Evolutionary conservation across 2,329 filamentous ascomycete genomes (phyloP).

Genomic region (Ophiostoma ulmi): DNA sequence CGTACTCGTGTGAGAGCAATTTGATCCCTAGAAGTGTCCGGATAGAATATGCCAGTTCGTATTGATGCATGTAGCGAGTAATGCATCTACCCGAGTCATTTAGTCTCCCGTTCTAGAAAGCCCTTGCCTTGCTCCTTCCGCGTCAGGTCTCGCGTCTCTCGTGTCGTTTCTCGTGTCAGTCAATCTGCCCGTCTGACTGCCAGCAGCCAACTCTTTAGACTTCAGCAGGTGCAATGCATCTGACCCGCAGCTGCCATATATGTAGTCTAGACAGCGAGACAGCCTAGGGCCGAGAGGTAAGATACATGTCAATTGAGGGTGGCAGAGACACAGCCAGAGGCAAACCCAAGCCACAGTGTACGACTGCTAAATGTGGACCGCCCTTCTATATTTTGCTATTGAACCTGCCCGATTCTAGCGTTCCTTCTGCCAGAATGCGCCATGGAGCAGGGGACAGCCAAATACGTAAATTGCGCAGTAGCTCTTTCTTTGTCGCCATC

Average conservation of each 20-base stretch:
- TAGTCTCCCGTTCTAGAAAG: background rate
- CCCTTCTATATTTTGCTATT: background rate
- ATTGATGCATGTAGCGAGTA: background rate
- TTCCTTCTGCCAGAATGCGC: constrained; percentile 10
- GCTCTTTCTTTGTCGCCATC: background rate
- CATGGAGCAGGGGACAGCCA: background rate
- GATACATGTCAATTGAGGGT: background rate
- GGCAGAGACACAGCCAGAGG: background rate
- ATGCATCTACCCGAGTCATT: background rate
- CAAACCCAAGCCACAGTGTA: background rate
- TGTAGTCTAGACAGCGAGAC: background rate
- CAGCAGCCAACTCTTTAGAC: background rate
- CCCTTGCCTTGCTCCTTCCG: background rate
- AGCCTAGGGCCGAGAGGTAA: background rate
- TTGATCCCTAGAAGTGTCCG: background rate
- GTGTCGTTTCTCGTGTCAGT: background rate
- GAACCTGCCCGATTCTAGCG: constrained; percentile 5
- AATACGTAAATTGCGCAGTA: background rate
- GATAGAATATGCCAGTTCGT: background rate
- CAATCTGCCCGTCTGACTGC: background rate
- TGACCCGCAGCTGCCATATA: constrained; percentile 4
- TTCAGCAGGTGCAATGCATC: background rate
- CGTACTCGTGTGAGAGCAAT: constrained; percentile 2
- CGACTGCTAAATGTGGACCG: background rate
- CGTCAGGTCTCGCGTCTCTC: background rate